Evolutionary conservation across 2,329 filamentous ascomycete species (phyloP), one percentile per base, ranked within the genome.

Genomic region (Aureobasidium sp.): DNA sequence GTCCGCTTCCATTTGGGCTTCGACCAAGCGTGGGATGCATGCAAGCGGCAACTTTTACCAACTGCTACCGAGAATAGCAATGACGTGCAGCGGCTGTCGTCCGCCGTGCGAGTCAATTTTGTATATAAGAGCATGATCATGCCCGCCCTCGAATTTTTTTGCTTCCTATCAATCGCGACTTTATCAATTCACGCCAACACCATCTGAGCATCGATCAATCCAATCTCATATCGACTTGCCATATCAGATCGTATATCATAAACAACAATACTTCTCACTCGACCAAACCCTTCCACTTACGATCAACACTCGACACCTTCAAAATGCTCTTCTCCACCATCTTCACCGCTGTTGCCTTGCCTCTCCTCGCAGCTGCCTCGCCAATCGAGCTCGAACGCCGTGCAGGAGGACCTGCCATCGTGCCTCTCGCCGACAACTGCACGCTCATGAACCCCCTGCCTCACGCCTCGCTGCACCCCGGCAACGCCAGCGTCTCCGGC

Each of bases 341-440:
- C n/a, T 9, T 62, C 55, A 29, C 59, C 34, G 41, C 55, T 0
- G 25, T 56, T 11, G 34, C 48, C 42, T 27, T 63, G 34, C 62
- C 62, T n/a, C 29, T 62, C 14, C 36, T 62, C 15, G 53, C 52
- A 25, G 20, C 55, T 4, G 41, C 61, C 14, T 58, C 64, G 17
- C 64, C 63, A 37, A 36, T 63, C 37, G 36, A 62, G 37, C 29
- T 48, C 14, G 45, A 52, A 12, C 49, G 48, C 5, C 70, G 73
- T 29, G 74, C 74, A 27, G 75, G 75, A 53, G 74, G 70, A 2
- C 75, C 75, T 20, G 66, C 66, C 12, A 65, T 66, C 48, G 63
- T 63, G 8, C 71, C 75, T 11, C 71, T 76, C 29, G 72, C 74
- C 2, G 56, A 70, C 0, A 72, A 67, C 41, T 78, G 75, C 69